Base-by-base conservation (phyloP, 2,329 filamentous ascomycete genomes). In the Pseudogymnoascus sp. region DNA sequence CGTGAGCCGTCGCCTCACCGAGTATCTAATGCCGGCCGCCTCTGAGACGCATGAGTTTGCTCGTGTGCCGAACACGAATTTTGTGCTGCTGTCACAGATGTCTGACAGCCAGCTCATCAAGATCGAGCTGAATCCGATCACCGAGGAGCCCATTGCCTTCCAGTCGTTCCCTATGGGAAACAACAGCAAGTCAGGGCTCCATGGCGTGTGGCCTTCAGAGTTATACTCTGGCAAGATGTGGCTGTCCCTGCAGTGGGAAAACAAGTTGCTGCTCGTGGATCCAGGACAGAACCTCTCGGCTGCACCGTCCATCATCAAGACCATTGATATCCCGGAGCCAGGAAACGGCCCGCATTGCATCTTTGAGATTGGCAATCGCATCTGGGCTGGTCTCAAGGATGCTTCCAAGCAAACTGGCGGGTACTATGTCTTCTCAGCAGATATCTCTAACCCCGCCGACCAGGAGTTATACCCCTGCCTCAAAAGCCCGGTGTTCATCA, bases 311-410 rank as follows among this genome's bases (percentile, higher is more conserved):
- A 54, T 60, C 38, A 18, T 41, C 35, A 60, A 18, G 36, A 54
- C 58, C 9, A 60, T 54, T 30, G n/a, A 54, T 54, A 60, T 60
- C 18, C 58, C 38, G 33, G 22, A 33, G 38, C 58, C 58, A 7
- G 58, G 58, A 25, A 60, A 60, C n/a, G 38, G 58, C 22, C 58
- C 58, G 18, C 58, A 60, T 60, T 54, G 58, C 30, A 12, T 60
- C 7, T 54, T 54, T 30, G 58, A 60, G 58, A 60, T 60, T 30
- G 58, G 58, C 11, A 60, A 60, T 11, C 58, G 58, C 58, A 22
- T 60, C 22, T 60, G 38, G 38, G 58, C 58, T 16, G 58, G 58
- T 22, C 58, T 54, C 9, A 60, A 60, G 25, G 58, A 43, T 9
- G 58, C 58, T 6, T 60, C 58, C 58, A 54, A 54, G 58, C 58